A percentile compares a stretch with the other conserved stretches of the same genome.
Conservation (phyloP, 2,329 filamentous ascomycete species). For the Colletotrichum limetticola region DNA sequence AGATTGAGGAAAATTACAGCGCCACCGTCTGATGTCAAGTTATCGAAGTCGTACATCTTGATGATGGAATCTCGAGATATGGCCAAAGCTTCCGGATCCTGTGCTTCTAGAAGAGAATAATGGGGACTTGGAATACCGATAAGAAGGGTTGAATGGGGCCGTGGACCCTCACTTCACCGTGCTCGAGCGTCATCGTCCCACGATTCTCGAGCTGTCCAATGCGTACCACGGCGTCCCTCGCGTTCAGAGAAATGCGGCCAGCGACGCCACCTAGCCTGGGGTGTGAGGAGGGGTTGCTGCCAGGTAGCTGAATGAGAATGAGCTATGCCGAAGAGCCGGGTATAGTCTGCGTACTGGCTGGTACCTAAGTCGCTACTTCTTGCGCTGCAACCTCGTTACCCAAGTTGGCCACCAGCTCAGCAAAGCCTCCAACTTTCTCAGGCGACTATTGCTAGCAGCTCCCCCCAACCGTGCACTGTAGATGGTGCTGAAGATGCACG, state of each 20-base stretch:
- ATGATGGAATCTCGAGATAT: constrained; percentile 24
- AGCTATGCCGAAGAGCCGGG: constrained; percentile 27
- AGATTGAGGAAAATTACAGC: background rate
- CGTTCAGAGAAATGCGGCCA: constrained; percentile 28
- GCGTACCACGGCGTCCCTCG: constrained; percentile 25
- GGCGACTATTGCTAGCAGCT: background rate
- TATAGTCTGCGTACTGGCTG: constrained; percentile 20
- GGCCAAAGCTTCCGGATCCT: constrained; percentile 35
- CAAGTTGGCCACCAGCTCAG: constrained; percentile 27
- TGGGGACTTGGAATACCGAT: constrained; percentile 35
- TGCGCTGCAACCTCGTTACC: constrained; percentile 26
- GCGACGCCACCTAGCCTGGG: constrained; percentile 21
- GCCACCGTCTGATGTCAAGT: constrained; percentile 28
- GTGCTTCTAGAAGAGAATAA: constrained; percentile 37
- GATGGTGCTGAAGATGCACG: background rate
- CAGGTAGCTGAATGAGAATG: constrained; percentile 1
- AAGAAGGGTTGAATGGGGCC: constrained; percentile 37
- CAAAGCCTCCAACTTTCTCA: background rate
- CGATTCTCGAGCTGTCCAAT: constrained; percentile 24
- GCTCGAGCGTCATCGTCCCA: constrained; percentile 36
- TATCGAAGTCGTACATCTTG: background rate
- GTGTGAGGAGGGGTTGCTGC: constrained; percentile 5
- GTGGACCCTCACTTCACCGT: constrained; percentile 32
- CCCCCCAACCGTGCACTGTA: constrained; percentile 14
- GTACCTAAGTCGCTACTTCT: constrained; percentile 25